Evolutionary conservation across 2,329 filamentous ascomycete species (phyloP).

Genomic region (Cladosporium sp.): DNA sequence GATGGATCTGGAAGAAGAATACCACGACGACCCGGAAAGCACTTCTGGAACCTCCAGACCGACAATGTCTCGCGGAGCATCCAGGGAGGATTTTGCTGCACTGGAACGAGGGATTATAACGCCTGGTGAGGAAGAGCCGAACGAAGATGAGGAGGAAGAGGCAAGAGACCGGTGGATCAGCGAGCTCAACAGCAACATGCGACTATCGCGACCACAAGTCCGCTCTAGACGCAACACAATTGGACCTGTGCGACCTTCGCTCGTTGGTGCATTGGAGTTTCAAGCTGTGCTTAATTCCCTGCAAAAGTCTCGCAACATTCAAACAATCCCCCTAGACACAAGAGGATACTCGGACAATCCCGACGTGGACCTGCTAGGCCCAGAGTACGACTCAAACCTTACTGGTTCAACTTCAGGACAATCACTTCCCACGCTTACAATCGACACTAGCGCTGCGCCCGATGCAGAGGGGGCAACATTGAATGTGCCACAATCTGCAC

Average conservation of each 20-base stretch:
- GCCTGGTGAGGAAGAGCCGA: conserved; percentile 54
- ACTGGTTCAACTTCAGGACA: conserved; percentile 50
- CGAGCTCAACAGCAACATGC: conserved; percentile 91
- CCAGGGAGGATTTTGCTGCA: conserved; percentile 64
- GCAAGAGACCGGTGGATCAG: conserved; percentile 66
- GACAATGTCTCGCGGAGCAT: conserved; percentile 46
- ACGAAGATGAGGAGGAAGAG: conserved; percentile 63
- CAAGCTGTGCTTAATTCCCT: conserved; percentile 85
- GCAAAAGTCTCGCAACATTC: conserved; percentile 75
- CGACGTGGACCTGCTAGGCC: conserved; percentile 47
- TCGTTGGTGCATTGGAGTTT: conserved; percentile 92
- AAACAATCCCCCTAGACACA: conserved; percentile 66
- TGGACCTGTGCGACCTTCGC: conserved; percentile 84
- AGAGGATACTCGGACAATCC: conserved; percentile 69
- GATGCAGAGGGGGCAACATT: conserved; percentile 17
- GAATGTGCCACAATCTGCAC: conserved; percentile 33
- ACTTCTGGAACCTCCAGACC: conserved; percentile 44
- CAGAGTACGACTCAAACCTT: conserved; percentile 48
- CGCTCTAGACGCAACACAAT: conserved; percentile 70
- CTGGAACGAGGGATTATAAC: conserved; percentile 54
- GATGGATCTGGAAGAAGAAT: conserved; percentile 55
- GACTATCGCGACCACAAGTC: conserved; percentile 68
- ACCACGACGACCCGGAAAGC: conserved; percentile 54
- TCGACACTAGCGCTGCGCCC: conserved; percentile 9
- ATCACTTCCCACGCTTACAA: conserved; percentile 4